These are phyloP conservation scores for Acanthamoeba castellanii DNA, from an alignment of 208 protist species.

Conservation along the genomic window DNA sequence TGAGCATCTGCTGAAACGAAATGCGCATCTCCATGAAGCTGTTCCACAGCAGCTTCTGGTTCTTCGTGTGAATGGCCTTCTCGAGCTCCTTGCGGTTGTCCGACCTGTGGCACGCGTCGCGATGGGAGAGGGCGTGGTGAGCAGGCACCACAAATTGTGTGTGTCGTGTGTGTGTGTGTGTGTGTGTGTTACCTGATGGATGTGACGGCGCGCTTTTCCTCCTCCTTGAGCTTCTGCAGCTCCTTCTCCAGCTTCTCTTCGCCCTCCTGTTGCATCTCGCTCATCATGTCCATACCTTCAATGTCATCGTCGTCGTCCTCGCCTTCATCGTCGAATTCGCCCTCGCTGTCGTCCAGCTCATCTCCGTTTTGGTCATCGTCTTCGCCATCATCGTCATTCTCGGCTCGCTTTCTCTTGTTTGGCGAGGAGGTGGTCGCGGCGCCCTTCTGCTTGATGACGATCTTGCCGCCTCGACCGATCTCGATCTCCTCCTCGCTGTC, in stretches of 20 bases:
- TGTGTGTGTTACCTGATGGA: background rate
- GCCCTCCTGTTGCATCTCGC: conserved; percentile 9
- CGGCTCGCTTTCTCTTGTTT: background rate
- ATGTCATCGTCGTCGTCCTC: conserved; percentile 40
- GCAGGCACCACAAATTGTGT: too few relatives aligned
- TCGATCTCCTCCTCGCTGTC: conserved; percentile 50
- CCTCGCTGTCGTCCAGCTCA: background rate
- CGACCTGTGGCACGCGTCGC: background rate
- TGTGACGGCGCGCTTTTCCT: conserved; percentile 36
- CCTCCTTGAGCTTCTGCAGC: conserved; percentile 63
- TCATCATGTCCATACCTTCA: conserved; percentile 1
- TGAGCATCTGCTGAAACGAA: conserved; percentile 58
- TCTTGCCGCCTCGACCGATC: conserved; percentile 7
- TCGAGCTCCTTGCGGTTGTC: conserved; percentile 65
- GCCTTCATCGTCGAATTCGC: background rate
- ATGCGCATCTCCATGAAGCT: conserved; percentile 63
- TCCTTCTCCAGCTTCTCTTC: conserved; percentile 63
- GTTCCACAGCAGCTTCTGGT: conserved; percentile 73
- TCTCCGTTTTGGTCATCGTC: background rate
- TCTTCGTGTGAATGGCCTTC: conserved; percentile 64
- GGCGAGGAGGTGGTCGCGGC: background rate
- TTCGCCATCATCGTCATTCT: background rate
- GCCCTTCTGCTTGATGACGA: conserved; percentile 36
- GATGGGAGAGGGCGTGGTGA: too few relatives aligned
- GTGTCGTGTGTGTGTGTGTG: too few relatives aligned